A percentile compares a stretch with the other conserved stretches of the same genome.
phyloP scores from a whole-genome alignment of 177 flowering plant species.

The Vitis hybrid region DNA sequence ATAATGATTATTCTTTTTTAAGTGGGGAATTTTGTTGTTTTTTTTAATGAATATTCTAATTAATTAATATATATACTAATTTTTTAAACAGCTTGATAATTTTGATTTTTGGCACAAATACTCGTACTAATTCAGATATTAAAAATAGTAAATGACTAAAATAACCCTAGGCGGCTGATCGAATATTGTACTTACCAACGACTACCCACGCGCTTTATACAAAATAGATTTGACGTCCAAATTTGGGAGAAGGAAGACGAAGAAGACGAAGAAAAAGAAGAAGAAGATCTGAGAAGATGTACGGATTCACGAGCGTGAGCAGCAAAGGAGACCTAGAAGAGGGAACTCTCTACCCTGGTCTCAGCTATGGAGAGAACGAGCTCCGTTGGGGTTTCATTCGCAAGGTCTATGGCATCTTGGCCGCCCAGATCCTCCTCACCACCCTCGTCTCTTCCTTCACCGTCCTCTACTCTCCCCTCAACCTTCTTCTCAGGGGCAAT shows the following conservation, averaged over 20 bases:
- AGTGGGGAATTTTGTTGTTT: no score
- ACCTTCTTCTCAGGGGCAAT: slow-evolving; percentile 56
- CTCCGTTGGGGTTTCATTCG: slow-evolving; percentile 97
- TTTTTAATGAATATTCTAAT: no score
- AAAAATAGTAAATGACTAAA: no score
- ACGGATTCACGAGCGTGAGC: slow-evolving; percentile 50
- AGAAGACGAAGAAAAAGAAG: slow-evolving; percentile 1
- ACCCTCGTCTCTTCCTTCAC: slow-evolving; percentile 67
- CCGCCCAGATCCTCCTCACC: slow-evolving; percentile 87
- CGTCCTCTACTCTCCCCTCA: slow-evolving; percentile 76
- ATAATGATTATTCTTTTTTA: no score
- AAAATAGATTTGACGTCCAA: not conserved
- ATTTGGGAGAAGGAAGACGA: not conserved
- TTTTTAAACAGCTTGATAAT: no score
- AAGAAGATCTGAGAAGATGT: slow-evolving; percentile 33
- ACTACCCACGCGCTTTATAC: no score
- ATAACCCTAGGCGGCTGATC: no score
- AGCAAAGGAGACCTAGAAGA: slow-evolving; percentile 34
- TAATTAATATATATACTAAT: no score
- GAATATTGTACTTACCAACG: no score
- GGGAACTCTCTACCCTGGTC: slow-evolving; percentile 74
- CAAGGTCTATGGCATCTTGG: slow-evolving; percentile 87
- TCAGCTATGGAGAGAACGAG: slow-evolving; percentile 75
- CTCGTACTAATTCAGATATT: no score
- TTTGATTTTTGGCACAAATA: no score